A percentile compares a stretch with the other conserved stretches of the same genome.
Evolutionary conservation across 176 grass and related monocot species (phyloP).

Genomic region (Luzula sylvatica): DNA sequence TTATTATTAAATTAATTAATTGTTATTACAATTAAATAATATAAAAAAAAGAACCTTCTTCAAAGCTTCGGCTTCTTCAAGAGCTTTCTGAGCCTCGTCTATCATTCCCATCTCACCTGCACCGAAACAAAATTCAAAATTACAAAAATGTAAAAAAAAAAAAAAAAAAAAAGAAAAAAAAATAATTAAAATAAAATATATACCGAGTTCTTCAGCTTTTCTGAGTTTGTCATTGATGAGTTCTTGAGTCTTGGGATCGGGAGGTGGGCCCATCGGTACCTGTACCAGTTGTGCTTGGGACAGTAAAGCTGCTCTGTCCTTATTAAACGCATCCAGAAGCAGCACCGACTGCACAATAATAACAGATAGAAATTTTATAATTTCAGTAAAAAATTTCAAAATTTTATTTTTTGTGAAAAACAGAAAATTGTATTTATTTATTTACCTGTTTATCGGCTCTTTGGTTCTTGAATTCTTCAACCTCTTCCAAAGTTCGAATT

Average conservation of each 20-base stretch:
- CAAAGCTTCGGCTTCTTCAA: constrained; percentile 95
- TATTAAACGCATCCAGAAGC: constrained; percentile 78
- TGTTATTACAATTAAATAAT: constrained; percentile 21
- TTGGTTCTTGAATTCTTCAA: constrained; percentile 74
- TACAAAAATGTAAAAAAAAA: background rate
- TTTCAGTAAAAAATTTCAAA: background rate
- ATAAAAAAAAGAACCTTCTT: constrained; percentile 54
- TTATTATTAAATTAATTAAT: constrained; percentile 14
- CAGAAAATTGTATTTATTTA: constrained; percentile 16
- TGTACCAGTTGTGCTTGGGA: constrained; percentile 43
- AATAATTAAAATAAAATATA: constrained; percentile 11
- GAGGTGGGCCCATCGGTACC: constrained; percentile 25
- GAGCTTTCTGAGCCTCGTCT: constrained; percentile 84
- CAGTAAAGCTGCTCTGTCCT: constrained; percentile 66
- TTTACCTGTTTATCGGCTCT: constrained; percentile 88
- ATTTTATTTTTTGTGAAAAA: background rate
- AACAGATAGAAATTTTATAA: constrained; percentile 10
- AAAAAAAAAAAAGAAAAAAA: background rate
- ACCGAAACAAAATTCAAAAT: constrained; percentile 21
- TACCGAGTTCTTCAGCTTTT: constrained; percentile 91
- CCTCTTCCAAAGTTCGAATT: constrained; percentile 56
- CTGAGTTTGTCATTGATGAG: constrained; percentile 95
- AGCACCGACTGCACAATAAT: constrained; percentile 47
- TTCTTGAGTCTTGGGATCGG: constrained; percentile 82
- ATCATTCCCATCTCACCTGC: constrained; percentile 84